Evolutionary conservation across 2,329 filamentous ascomycete genomes (phyloP).

Genomic region (Neofusicoccum laricinum): DNA sequence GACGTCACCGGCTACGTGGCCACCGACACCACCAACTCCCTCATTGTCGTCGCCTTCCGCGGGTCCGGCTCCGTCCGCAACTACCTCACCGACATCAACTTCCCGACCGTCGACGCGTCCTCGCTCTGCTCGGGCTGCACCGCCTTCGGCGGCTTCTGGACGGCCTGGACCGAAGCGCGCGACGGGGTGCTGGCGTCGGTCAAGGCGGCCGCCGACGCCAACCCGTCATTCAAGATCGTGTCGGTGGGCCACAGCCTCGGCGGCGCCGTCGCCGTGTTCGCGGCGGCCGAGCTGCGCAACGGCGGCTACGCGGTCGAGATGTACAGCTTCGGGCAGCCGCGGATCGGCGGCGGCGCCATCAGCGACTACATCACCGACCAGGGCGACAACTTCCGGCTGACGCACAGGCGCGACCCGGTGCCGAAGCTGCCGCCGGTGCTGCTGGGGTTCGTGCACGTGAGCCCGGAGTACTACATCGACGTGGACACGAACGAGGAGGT

Average conservation of each 20-base stretch:
- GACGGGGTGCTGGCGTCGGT: conserved; percentile 44
- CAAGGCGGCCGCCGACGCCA: conserved; percentile 39
- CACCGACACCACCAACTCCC: conserved; percentile 43
- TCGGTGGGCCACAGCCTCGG: conserved; percentile 69
- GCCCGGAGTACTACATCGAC: conserved; percentile 61
- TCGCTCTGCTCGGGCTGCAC: conserved; percentile 47
- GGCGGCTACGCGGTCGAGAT: conserved; percentile 51
- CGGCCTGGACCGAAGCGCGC: conserved; percentile 57
- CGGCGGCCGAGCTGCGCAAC: conserved; percentile 54
- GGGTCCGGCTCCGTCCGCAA: conserved; percentile 60
- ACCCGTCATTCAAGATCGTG: conserved; percentile 55
- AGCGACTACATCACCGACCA: conserved; percentile 55
- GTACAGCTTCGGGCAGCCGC: conserved; percentile 68
- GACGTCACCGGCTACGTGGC: conserved; percentile 49
- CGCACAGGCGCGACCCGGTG: conserved; percentile 65
- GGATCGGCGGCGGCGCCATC: conserved; percentile 59
- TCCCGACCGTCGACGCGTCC: conserved; percentile 38
- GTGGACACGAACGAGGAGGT: conserved; percentile 25
- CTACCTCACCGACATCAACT: conserved; percentile 57
- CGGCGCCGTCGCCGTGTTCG: conserved; percentile 62
- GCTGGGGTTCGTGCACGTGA: conserved; percentile 63
- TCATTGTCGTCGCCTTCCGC: conserved; percentile 61
- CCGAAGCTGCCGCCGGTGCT: conserved; percentile 62
- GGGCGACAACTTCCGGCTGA: conserved; percentile 59
- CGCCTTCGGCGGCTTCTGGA: conserved; percentile 58